Percentiles rank a stretch among this genome's conserved stretches.
Evolutionary conservation across 257 asterid genomes (phyloP).

Genomic region (Solanum verrucosum): DNA sequence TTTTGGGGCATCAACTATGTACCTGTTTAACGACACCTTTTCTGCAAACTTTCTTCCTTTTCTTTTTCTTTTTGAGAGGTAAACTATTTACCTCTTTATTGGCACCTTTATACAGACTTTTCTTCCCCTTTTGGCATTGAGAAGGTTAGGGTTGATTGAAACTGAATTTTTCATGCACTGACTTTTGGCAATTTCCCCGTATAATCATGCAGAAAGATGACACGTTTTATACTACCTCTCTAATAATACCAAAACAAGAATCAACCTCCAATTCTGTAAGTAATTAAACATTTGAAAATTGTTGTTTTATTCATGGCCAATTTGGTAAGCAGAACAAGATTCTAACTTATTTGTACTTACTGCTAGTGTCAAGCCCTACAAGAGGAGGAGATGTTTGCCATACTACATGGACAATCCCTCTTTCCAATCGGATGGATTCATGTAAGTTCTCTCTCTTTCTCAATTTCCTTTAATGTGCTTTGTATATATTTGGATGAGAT

Average conservation of each 20-base stretch:
- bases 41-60: background rate
- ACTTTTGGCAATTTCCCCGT: background rate
- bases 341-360: background rate
- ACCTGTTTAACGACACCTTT: background rate
- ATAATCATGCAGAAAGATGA: conserved; percentile 26
- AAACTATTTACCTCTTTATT: too few relatives aligned
- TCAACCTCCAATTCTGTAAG: conserved; percentile 37
- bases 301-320: background rate
- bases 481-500: background rate
- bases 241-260: conserved; percentile 32
- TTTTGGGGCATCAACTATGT: background rate
- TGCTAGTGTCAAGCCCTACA: conserved; percentile 37
- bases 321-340: background rate
- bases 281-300: background rate
- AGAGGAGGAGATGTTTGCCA: conserved; percentile 41
- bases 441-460: conserved; percentile 13
- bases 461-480: background rate
- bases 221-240: conserved; percentile 29
- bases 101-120: too few relatives aligned
- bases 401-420: conserved; percentile 32
- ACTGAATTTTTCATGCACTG: background rate
- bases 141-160: background rate
- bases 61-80: too few relatives aligned
- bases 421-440: conserved; percentile 54
- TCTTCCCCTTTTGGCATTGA: background rate